Percentiles rank a stretch among this genome's conserved stretches.
phyloP scores from a whole-genome alignment of 2,329 filamentous ascomycete species.

The Alternaria atra region DNA sequence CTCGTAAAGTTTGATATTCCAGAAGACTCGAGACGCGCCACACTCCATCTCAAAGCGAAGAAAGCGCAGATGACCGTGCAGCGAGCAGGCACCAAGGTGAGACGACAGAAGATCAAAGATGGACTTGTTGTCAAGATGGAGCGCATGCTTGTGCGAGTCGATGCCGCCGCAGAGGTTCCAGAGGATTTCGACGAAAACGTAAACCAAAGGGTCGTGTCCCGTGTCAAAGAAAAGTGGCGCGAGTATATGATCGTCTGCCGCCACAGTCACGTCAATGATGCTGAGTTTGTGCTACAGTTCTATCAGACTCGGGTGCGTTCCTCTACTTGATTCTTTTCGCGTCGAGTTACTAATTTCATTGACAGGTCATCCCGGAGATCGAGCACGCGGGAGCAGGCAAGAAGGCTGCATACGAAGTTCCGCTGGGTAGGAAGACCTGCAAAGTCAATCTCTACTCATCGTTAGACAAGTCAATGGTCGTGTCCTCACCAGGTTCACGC shows the following conservation, averaged over 20 bases:
- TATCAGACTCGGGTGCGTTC: constrained; percentile 64
- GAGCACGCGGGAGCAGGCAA: constrained; percentile 62
- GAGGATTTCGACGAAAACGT: constrained; percentile 71
- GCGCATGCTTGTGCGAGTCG: constrained; percentile 72
- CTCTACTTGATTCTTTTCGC: rapidly evolving
- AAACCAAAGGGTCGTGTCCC: constrained; percentile 66
- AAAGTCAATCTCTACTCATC: constrained; percentile 71
- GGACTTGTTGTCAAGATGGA: constrained; percentile 74
- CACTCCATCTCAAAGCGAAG: constrained; percentile 51
- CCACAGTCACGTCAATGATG: constrained; percentile 63
- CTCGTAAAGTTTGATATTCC: constrained; percentile 56
- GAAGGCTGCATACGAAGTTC: constrained; percentile 66
- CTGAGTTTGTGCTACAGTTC: constrained; percentile 66
- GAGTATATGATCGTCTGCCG: constrained; percentile 71
- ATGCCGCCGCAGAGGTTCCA: constrained; percentile 62
- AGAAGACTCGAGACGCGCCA: constrained; percentile 50
- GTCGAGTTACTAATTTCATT: constrained; percentile 14
- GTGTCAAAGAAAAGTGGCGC: constrained; percentile 69
- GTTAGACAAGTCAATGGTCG: constrained; percentile 72
- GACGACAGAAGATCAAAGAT: constrained; percentile 57
- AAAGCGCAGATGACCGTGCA: constrained; percentile 51
- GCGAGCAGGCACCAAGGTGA: constrained; percentile 45
- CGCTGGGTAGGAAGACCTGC: constrained; percentile 62
- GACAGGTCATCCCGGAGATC: constrained; percentile 66
- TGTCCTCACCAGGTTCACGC: constrained; percentile 65